phyloP scores from a whole-genome alignment of 2,329 filamentous ascomycete species.

The Colletotrichum filicis region DNA sequence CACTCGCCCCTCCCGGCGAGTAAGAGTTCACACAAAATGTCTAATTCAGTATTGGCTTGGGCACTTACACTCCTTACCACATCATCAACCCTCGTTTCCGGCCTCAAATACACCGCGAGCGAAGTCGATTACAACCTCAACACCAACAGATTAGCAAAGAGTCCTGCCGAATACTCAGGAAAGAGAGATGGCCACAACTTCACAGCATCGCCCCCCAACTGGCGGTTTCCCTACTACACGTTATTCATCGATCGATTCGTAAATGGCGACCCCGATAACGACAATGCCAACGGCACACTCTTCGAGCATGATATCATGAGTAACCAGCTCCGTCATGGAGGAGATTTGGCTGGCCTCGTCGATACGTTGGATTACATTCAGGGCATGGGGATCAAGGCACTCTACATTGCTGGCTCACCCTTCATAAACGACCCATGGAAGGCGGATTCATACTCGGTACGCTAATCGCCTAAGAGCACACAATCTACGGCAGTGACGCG shows the following conservation, averaged over 20 bases:
- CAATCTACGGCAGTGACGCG: not conserved
- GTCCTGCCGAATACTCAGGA: conserved; percentile 68
- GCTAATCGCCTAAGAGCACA: conserved; percentile 24
- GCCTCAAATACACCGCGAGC: conserved; percentile 41
- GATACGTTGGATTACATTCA: conserved; percentile 73
- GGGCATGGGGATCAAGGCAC: conserved; percentile 71
- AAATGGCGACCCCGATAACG: conserved; percentile 73
- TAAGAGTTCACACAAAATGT: conserved; percentile 32
- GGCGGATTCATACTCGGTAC: conserved; percentile 64
- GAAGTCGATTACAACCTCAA: conserved; percentile 69
- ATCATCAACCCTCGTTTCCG: conserved; percentile 41
- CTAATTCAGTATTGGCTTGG: conserved; percentile 35
- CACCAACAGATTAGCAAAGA: conserved; percentile 63
- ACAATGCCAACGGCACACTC: conserved; percentile 68
- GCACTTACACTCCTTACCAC: conserved; percentile 34
- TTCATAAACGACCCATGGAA: conserved; percentile 75
- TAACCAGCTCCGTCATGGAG: conserved; percentile 72
- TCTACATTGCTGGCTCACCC: conserved; percentile 72
- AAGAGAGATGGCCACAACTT: conserved; percentile 65
- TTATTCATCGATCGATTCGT: conserved; percentile 73
- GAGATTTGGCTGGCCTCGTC: conserved; percentile 66
- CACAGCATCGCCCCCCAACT: conserved; percentile 66
- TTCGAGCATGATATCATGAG: conserved; percentile 70
- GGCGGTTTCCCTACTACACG: conserved; percentile 75
- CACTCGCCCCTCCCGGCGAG: conserved; percentile 33